Conservation (phyloP, 305 asterid genomes). For the Euphrasia arctica region DNA sequence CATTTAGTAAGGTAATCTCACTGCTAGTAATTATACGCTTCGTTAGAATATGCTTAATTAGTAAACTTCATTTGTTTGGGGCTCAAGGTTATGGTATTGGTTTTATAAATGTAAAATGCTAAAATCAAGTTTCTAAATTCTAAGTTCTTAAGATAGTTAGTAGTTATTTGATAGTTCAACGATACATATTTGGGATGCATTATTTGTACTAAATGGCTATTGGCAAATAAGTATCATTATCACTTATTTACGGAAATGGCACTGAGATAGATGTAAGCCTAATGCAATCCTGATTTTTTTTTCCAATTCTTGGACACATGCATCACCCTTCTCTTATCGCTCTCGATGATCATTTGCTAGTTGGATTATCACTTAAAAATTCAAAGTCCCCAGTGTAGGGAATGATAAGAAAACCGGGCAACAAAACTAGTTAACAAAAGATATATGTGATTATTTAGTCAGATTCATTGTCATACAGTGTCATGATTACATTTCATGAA, state of each 20-base stretch:
- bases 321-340: background rate
- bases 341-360: constrained; percentile 16
- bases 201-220: background rate
- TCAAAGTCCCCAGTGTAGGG: background rate
- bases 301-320: constrained; percentile 23
- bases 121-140: no score
- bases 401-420: constrained; percentile 1
- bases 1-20: constrained; percentile 1
- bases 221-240: background rate
- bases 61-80: background rate
- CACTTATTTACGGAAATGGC: background rate
- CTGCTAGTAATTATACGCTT: constrained; percentile 9
- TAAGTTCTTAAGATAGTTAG: no score
- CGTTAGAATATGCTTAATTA: background rate
- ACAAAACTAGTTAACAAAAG: background rate
- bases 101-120: no score
- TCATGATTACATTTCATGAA: background rate
- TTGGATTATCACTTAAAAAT: background rate
- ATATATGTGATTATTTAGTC: background rate
- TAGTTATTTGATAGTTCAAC: no score
- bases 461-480: no score
- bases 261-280: constrained; percentile 1
- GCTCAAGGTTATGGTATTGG: no score
- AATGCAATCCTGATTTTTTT: background rate
- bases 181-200: background rate